Evolutionary conservation across 148 eudicot species (phyloP).

Genomic region (Hydrangea macrophylla): DNA sequence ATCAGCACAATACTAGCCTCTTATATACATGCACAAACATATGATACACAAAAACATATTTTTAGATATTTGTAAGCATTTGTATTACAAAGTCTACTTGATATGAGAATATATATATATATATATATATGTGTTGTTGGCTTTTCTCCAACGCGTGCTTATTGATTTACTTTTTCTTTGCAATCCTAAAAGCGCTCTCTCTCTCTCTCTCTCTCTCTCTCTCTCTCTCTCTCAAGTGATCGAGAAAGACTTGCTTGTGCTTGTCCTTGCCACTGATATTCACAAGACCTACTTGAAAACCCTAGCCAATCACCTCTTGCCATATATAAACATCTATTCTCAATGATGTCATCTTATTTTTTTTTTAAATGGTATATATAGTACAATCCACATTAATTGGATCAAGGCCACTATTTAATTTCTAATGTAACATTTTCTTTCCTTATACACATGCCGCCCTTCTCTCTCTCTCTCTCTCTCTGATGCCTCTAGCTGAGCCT

Average conservation of each 20-base stretch:
- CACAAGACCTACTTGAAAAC: conserved; percentile 10
- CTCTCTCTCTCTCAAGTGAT: not conserved
- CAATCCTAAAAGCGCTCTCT: not conserved
- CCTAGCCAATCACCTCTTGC: conserved; percentile 21
- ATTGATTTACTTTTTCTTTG: conserved; percentile 7
- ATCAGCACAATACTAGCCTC: no score
- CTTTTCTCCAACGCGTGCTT: conserved; percentile 17
- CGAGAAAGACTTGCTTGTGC: conserved; percentile 9
- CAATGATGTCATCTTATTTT: conserved; percentile 2
- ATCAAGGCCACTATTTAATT: not conserved
- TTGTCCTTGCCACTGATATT: conserved; percentile 22
- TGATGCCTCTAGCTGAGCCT: conserved; percentile 12
- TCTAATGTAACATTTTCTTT: conserved; percentile 1
- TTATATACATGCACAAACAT: no score
- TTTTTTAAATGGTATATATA: conserved; percentile 13
- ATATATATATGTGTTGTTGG: not conserved
- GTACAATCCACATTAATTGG: conserved; percentile 17
- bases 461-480: conserved; percentile 12
- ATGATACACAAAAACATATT: no score
- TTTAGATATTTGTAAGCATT: no score
- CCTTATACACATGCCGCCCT: conserved; percentile 23
- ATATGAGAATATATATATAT: not conserved
- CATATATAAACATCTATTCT: conserved; percentile 2
- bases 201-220: conserved; percentile 2
- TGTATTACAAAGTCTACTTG: no score